A percentile compares a stretch with the other conserved stretches of the same genome.
These are phyloP conservation scores for Capsicum baccatum DNA, from an alignment of 257 asterid genomes.

Conservation along the genomic window DNA sequence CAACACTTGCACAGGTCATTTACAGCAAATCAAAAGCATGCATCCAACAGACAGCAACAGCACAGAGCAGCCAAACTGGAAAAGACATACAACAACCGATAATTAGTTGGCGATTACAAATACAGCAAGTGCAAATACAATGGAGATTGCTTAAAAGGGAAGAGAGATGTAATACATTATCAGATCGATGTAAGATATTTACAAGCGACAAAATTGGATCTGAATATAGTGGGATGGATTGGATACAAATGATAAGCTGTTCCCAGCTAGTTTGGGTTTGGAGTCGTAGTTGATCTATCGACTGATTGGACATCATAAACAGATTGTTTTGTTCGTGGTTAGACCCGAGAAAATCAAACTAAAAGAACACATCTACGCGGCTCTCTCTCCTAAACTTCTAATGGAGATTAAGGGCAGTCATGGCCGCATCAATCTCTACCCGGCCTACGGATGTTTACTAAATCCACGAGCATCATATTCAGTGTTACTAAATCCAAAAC, in stretches of 20 bases:
- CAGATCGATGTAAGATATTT: neutral
- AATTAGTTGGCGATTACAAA: neutral
- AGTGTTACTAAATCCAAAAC: neutral
- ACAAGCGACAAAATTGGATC: neutral
- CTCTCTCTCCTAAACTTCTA: neutral
- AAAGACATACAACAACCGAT: neutral
- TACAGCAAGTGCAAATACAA: neutral
- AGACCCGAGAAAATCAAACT: neutral
- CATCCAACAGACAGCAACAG: constrained; percentile 74
- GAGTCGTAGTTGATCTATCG: neutral
- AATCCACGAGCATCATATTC: neutral
- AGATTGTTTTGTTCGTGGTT: neutral
- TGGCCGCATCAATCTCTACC: neutral
- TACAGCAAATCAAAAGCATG: constrained; percentile 50
- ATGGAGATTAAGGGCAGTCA: neutral
- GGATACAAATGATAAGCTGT: neutral
- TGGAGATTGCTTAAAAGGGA: neutral
- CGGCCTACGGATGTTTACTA: neutral
- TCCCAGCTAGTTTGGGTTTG: neutral
- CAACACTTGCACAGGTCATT: neutral
- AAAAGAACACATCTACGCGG: neutral
- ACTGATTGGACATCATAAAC: neutral
- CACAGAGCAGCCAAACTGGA: constrained; percentile 42
- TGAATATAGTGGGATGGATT: neutral
- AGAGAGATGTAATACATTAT: neutral